A percentile compares a stretch with the other conserved stretches of the same genome.
These are phyloP conservation scores for Claviceps arundinis DNA, from an alignment of 2,329 filamentous ascomycete species.

Conservation along the genomic window DNA sequence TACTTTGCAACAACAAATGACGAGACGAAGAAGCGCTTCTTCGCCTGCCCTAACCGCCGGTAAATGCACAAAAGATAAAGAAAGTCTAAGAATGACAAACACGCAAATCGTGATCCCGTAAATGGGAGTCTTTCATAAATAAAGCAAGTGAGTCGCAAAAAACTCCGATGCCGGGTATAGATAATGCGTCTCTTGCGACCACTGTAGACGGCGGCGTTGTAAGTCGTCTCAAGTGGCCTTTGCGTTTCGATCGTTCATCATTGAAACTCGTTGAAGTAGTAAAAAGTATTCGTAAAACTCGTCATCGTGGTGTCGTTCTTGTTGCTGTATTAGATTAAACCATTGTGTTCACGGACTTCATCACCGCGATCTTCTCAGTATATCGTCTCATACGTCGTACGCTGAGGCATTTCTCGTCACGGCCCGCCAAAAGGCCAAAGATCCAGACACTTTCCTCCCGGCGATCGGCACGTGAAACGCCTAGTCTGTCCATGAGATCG, in stretches of 20 bases:
- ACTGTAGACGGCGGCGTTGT: neutral
- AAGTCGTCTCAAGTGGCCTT: neutral
- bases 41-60: too few relatives aligned
- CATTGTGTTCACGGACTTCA: constrained; percentile 15
- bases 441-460: constrained; percentile 39
- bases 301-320: neutral
- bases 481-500: constrained; percentile 57
- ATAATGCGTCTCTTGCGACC: neutral
- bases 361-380: constrained; percentile 26
- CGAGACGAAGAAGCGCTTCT: too few relatives aligned
- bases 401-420: constrained; percentile 29
- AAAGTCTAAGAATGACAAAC: too few relatives aligned
- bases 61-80: too few relatives aligned
- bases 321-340: neutral
- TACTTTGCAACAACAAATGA: neutral
- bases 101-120: neutral
- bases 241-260: neutral
- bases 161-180: neutral
- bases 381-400: constrained; percentile 31
- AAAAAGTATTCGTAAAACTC: neutral
- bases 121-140: neutral
- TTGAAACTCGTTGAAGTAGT: neutral
- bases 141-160: neutral
- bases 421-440: constrained; percentile 29
- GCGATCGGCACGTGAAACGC: constrained; percentile 32